Conservation (phyloP, 768 basidiomycete genomes). For the Phylloporus arenicola region DNA sequence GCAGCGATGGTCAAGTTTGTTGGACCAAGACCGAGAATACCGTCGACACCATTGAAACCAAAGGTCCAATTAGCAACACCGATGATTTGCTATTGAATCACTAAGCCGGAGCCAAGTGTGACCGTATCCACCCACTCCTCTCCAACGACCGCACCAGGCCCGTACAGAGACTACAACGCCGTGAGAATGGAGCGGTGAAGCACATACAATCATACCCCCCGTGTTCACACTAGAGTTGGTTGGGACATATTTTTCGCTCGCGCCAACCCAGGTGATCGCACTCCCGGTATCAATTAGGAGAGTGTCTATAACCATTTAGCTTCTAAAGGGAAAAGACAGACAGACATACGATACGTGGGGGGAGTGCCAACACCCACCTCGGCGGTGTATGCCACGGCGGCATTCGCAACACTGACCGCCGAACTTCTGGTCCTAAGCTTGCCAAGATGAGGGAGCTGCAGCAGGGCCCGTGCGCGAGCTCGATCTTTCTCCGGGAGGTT, state of each 20-base stretch:
- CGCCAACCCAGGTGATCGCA: slow-evolving; percentile 31
- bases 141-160: slow-evolving; percentile 2
- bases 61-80: slow-evolving; percentile 26
- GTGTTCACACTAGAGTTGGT: slow-evolving; percentile 18
- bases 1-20: slow-evolving; percentile 29
- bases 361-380: slow-evolving; percentile 28
- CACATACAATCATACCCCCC: slow-evolving; percentile 19
- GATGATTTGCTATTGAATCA: slow-evolving; percentile 29
- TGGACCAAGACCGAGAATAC: slow-evolving; percentile 38
- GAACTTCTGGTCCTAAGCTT: background rate
- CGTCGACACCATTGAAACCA: slow-evolving; percentile 35
- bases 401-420: slow-evolving; percentile 17
- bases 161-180: background rate
- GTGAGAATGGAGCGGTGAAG: slow-evolving; percentile 2
- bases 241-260: slow-evolving; percentile 12
- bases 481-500: slow-evolving; percentile 4
- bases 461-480: slow-evolving; percentile 12
- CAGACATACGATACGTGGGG: slow-evolving; percentile 22
- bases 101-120: slow-evolving; percentile 1
- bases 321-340: background rate
- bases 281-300: slow-evolving; percentile 32
- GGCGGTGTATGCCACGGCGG: slow-evolving; percentile 24
- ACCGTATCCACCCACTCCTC: slow-evolving; percentile 15
- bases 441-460: background rate
- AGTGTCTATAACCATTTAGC: slow-evolving; percentile 13